Evolutionary conservation across 179 eudicot genomes (phyloP).

Genomic region (Vitellaria paradoxa): DNA sequence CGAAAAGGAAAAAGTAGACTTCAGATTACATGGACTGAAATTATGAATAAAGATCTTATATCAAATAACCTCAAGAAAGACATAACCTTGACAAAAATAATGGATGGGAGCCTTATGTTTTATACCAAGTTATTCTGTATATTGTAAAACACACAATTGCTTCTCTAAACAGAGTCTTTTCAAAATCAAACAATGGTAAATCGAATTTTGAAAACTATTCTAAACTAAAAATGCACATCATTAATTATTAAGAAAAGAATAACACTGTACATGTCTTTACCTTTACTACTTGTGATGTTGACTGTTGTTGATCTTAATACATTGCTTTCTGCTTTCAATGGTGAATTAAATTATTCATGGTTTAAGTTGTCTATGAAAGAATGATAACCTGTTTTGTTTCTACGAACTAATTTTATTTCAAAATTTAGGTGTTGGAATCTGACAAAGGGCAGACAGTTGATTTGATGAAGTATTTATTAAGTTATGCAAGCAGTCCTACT

Average conservation of each 20-base stretch:
- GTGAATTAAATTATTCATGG: background rate
- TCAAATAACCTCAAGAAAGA: too few relatives aligned
- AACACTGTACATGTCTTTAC: background rate
- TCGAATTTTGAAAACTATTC: background rate
- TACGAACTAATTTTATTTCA: background rate
- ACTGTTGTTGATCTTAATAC: slow-evolving; percentile 1
- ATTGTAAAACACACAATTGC: background rate
- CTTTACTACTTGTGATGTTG: background rate
- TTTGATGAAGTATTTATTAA: slow-evolving; percentile 75
- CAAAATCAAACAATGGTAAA: background rate
- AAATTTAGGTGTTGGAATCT: slow-evolving; percentile 42
- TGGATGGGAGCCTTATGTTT: background rate
- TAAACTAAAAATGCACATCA: background rate
- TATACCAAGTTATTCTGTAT: background rate
- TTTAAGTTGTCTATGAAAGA: background rate
- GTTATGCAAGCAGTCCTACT: slow-evolving; percentile 65
- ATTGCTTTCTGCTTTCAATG: background rate
- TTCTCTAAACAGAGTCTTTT: background rate
- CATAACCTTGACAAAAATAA: too few relatives aligned
- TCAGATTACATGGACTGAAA: too few relatives aligned
- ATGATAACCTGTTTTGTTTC: background rate
- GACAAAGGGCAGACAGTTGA: slow-evolving; percentile 62
- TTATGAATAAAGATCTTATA: too few relatives aligned
- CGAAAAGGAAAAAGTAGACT: too few relatives aligned
- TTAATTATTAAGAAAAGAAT: background rate